phyloP scores from a whole-genome alignment of 306 rosid species.

The Hylodesmum podocarpum region DNA sequence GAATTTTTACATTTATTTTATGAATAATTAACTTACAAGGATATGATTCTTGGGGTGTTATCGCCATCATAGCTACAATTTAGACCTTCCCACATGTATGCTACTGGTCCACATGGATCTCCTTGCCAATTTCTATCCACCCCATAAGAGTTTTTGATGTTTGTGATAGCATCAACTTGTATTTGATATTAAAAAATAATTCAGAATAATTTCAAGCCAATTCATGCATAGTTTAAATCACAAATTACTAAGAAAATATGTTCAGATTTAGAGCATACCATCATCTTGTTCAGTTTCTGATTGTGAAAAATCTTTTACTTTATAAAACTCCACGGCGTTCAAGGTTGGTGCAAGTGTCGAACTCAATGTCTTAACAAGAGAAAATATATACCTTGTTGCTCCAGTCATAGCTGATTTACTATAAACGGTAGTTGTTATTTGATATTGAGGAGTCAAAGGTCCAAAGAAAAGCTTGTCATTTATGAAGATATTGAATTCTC shows the following conservation, averaged over 20 bases:
- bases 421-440: accelerated
- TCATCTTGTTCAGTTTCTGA: slow-evolving; percentile 34
- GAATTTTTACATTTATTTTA: not conserved
- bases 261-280: slow-evolving; percentile 25
- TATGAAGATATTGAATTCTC: slow-evolving; percentile 20
- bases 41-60: slow-evolving; percentile 44
- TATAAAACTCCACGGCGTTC: slow-evolving; percentile 44
- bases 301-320: slow-evolving; percentile 16
- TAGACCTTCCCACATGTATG: slow-evolving; percentile 55
- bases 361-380: not conserved
- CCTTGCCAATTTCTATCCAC: slow-evolving; percentile 58
- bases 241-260: not conserved
- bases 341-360: slow-evolving; percentile 50
- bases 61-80: slow-evolving; percentile 35
- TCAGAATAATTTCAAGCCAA: not conserved
- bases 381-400: not conserved
- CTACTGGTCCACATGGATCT: slow-evolving; percentile 56
- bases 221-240: not conserved
- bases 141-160: slow-evolving; percentile 49
- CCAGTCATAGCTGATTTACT: not conserved
- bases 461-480: slow-evolving; percentile 14
- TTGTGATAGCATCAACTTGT: slow-evolving; percentile 52
- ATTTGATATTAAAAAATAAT: not conserved
- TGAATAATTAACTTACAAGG: slow-evolving; percentile 42
- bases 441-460: not conserved